Base-by-base conservation (phyloP, 441 rosid species). In the Gossypium schwendimanii region DNA sequence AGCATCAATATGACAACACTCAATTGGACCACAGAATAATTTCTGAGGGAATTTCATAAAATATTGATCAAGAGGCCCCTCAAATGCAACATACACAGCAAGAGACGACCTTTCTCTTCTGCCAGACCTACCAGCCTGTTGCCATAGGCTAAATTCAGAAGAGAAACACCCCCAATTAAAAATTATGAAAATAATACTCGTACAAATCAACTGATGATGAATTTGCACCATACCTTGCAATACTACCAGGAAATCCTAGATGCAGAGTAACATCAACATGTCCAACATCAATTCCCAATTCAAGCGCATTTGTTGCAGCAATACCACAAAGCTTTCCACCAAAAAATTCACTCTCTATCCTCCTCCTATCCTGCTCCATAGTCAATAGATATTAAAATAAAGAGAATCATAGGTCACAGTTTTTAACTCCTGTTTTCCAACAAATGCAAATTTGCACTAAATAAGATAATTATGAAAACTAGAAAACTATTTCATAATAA, bases 71-170 rank as follows among this genome's bases (percentile, higher is more conserved):
- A 94, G 88, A 55, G 99, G 96, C 41, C 90, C 87, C 44, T 79
- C 90, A 77, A 89, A 94, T 72, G 94, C 98, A 62, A 92, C 96
- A 81, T 88, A 92, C 28, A 94, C 90, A 3, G 96, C 93, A 64
- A 94, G 94, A 74, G 99, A 94, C 58, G 89, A 79, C 81, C 79
- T 89, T 75, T 86, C 94, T 76, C 99, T 89, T 81, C 98, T 86
- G 70, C 99, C 99, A 73, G 98, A 92, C 81, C 98, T 86, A 69
- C 99, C 99, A 20, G 98, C 97, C 84, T 94, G 98, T 80, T 94
- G 97, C 97, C 96, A 90, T 73, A 92, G 84, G 84, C 97, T 94
- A 81, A 66, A 73, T 44, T 63, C 64, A 80, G 73, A 80, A 82
- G 31, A 74, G 55, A 65, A 74, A 71, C 50, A 60, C 36, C 58